phyloP scores from a whole-genome alignment of 1,284 basidiomycete genomes.

The Moniliella sp. region DNA sequence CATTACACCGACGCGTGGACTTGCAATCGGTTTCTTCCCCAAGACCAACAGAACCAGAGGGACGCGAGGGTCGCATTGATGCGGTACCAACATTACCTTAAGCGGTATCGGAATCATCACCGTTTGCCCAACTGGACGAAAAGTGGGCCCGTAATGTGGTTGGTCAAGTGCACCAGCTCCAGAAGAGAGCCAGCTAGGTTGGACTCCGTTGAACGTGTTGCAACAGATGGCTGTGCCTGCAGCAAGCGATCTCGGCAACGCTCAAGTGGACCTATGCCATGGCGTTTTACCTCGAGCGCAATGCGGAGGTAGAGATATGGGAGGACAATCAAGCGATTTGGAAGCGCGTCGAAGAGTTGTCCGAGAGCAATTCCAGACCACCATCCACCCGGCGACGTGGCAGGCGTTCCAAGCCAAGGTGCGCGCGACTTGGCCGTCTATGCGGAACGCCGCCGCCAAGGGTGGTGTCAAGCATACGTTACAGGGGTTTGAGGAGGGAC shows the following conservation, averaged over 20 bases:
- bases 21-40: constrained; percentile 82
- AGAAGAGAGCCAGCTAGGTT: constrained; percentile 67
- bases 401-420: too few relatives aligned
- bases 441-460: too few relatives aligned
- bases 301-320: constrained; percentile 83
- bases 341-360: too few relatives aligned
- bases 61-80: constrained; percentile 44
- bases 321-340: constrained; percentile 98
- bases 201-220: constrained; percentile 99
- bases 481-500: too few relatives aligned
- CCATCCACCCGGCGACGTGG: too few relatives aligned
- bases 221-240: constrained; percentile 86
- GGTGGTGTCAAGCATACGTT: too few relatives aligned
- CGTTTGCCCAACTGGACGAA: constrained; percentile 77
- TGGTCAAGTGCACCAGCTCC: constrained; percentile 99
- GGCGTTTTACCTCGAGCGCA: constrained; percentile 71
- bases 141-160: constrained; percentile 83
- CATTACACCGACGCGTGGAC: constrained; percentile 94
- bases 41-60: constrained; percentile 45
- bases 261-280: constrained; percentile 99
- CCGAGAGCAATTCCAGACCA: too few relatives aligned
- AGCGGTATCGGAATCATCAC: constrained; percentile 77
- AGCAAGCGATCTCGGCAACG: constrained; percentile 61
- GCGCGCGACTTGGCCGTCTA: too few relatives aligned
- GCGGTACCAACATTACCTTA: constrained; percentile 13